These are phyloP conservation scores for Adiantum capillusveneris DNA, from an alignment of 75 land plant species.

Conservation along the genomic window DNA sequence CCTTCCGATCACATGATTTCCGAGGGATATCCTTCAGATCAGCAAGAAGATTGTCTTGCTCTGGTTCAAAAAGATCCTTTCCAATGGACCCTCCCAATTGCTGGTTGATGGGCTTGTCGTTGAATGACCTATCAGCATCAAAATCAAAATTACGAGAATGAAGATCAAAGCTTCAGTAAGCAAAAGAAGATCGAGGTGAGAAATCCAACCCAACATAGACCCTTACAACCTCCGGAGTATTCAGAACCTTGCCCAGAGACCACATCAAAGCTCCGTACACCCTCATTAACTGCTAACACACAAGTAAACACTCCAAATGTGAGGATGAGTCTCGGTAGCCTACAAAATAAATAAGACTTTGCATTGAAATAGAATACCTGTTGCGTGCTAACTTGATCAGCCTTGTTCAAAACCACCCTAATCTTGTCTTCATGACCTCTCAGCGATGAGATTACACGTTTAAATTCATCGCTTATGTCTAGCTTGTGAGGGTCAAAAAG, in stretches of 20 bases:
- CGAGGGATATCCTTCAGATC: conserved; percentile 26
- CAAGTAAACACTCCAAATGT: not conserved
- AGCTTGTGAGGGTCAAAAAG: conserved; percentile 26
- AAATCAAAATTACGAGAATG: not conserved
- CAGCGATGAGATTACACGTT: conserved; percentile 21
- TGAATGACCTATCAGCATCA: conserved; percentile 15
- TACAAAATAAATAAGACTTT: no score
- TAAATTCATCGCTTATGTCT: conserved; percentile 28
- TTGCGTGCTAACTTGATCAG: conserved; percentile 26
- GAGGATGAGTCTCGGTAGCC: no score
- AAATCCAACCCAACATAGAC: conserved; percentile 21
- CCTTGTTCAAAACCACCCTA: conserved; percentile 25
- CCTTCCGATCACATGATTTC: conserved; percentile 27
- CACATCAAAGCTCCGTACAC: conserved; percentile 25
- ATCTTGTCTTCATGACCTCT: conserved; percentile 30
- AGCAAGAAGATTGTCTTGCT: conserved; percentile 17
- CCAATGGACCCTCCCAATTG: conserved; percentile 11
- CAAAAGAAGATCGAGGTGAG: not conserved
- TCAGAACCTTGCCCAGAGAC: conserved; percentile 20
- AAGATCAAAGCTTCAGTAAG: not conserved
- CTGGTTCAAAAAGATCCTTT: conserved; percentile 19
- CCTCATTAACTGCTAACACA: conserved; percentile 18
- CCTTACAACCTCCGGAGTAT: conserved; percentile 19
- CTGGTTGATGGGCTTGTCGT: conserved; percentile 19
- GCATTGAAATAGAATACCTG: conserved; percentile 16